These are phyloP conservation scores for Leccinum fibrillosum DNA, from an alignment of 768 basidiomycete species.

Conservation along the genomic window DNA sequence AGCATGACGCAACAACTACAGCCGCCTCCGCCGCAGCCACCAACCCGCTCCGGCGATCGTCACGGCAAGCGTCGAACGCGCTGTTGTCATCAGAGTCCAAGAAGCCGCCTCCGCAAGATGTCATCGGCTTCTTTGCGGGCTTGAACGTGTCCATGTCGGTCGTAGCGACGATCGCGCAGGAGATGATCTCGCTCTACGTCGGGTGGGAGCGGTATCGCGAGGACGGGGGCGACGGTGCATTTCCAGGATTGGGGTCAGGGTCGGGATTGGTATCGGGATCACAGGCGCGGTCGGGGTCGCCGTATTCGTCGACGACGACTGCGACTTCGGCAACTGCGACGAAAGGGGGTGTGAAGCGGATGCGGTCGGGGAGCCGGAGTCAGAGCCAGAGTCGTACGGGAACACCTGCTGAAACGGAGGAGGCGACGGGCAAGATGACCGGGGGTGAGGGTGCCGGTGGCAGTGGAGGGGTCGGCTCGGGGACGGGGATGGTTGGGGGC, in stretches of 20 bases:
- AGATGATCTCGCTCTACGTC: constrained; percentile 86
- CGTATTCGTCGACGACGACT: constrained; percentile 17
- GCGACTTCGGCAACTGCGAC: not conserved
- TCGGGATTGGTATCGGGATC: not conserved
- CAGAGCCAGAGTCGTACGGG: constrained; percentile 26
- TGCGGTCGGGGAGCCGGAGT: constrained; percentile 20
- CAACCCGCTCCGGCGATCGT: constrained; percentile 52
- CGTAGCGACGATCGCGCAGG: constrained; percentile 82
- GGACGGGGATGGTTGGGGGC: constrained; percentile 31
- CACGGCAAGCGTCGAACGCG: constrained; percentile 42
- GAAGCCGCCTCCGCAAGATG: constrained; percentile 49
- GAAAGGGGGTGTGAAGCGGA: constrained; percentile 23
- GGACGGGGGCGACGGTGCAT: constrained; percentile 40
- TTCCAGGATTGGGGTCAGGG: not conserved
- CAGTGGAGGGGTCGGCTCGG: not conserved
- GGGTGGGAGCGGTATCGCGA: constrained; percentile 86
- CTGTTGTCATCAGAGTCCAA: constrained; percentile 20
- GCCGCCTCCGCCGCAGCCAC: not conserved
- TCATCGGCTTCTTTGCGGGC: constrained; percentile 78
- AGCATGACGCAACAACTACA: not conserved
- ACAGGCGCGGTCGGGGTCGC: constrained; percentile 15
- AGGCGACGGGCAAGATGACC: constrained; percentile 12
- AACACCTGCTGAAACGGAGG: constrained; percentile 26
- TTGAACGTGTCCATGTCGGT: constrained; percentile 83
- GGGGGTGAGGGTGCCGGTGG: not conserved